Conservation (phyloP, 306 rosid genomes). For the Cicer chorassanicum region DNA sequence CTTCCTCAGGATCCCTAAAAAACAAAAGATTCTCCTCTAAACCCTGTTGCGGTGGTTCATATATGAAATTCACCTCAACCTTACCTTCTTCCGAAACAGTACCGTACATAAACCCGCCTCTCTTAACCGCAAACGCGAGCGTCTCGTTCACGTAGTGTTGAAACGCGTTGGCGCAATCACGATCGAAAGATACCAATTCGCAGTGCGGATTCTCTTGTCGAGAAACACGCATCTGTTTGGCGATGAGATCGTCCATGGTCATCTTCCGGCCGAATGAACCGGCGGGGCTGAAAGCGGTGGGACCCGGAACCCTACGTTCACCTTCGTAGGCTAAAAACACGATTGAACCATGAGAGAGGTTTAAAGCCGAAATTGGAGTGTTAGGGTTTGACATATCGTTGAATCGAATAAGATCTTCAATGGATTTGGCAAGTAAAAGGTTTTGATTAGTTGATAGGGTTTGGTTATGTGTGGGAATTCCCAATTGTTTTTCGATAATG, state of each 20-base stretch:
- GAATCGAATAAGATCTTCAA: constrained; percentile 69
- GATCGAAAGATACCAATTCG: constrained; percentile 86
- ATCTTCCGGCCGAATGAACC: constrained; percentile 97
- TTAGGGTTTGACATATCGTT: constrained; percentile 70
- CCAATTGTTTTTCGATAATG: constrained; percentile 64
- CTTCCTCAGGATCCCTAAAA: constrained; percentile 77
- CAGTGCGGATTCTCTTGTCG: constrained; percentile 93
- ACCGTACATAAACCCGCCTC: constrained; percentile 97
- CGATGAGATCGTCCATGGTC: constrained; percentile 99
- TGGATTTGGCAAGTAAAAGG: constrained; percentile 68
- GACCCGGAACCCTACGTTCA: constrained; percentile 79
- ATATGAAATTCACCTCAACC: constrained; percentile 89
- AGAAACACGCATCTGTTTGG: constrained; percentile 84
- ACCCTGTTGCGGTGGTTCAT: constrained; percentile 95
- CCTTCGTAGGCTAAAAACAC: constrained; percentile 76
- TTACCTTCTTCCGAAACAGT: constrained; percentile 77
- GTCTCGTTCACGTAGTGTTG: constrained; percentile 88
- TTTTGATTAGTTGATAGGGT: constrained; percentile 86
- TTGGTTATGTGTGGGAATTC: constrained; percentile 73
- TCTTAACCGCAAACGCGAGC: constrained; percentile 81
- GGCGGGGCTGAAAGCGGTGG: constrained; percentile 59
- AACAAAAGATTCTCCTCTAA: constrained; percentile 65
- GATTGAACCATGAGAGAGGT: constrained; percentile 78
- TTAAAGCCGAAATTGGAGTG: constrained; percentile 62
- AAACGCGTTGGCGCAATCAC: constrained; percentile 87